These are phyloP conservation scores for Lachnellula hyalina DNA, from an alignment of 2,329 filamentous ascomycete species.

Conservation along the genomic window DNA sequence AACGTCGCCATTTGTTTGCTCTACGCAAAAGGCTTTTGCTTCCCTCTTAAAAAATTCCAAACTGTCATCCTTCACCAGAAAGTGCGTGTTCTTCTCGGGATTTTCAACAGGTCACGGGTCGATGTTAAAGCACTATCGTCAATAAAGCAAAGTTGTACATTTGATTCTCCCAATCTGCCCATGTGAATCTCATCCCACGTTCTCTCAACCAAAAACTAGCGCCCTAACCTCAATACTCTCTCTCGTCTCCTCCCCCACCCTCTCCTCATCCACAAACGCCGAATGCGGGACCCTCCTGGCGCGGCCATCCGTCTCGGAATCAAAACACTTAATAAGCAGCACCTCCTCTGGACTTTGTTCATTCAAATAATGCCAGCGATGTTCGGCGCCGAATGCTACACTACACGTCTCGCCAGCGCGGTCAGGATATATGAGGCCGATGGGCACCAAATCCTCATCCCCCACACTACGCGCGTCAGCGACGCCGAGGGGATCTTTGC, in stretches of 20 bases:
- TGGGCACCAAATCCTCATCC: conserved; percentile 45
- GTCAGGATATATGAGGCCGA: conserved; percentile 37
- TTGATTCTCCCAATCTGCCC: too few species aligned
- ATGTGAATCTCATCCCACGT: too few species aligned
- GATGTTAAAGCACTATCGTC: too few species aligned
- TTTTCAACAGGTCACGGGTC: too few species aligned
- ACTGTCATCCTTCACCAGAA: too few species aligned
- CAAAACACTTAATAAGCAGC: conserved; percentile 57
- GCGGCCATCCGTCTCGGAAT: conserved; percentile 49
- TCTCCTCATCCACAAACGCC: conserved; percentile 47
- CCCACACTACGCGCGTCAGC: conserved; percentile 45
- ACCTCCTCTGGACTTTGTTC: conserved; percentile 48
- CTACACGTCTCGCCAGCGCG: conserved; percentile 15
- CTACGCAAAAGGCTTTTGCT: too few species aligned
- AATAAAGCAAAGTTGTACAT: too few species aligned
- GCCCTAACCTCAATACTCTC: conserved; percentile 54
- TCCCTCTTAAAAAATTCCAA: too few species aligned
- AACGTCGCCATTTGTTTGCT: too few species aligned
- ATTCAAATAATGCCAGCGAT: conserved; percentile 50
- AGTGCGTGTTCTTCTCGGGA: too few species aligned
- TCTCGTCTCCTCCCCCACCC: conserved; percentile 36
- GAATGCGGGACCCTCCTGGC: conserved; percentile 50
- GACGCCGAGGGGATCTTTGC: conserved; percentile 49
- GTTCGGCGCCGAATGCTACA: conserved; percentile 41
- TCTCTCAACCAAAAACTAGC: conserved; percentile 39